These are phyloP conservation scores for Plasmodium vinckei DNA, from an alignment of 169 alveolate species.

Conservation along the genomic window DNA sequence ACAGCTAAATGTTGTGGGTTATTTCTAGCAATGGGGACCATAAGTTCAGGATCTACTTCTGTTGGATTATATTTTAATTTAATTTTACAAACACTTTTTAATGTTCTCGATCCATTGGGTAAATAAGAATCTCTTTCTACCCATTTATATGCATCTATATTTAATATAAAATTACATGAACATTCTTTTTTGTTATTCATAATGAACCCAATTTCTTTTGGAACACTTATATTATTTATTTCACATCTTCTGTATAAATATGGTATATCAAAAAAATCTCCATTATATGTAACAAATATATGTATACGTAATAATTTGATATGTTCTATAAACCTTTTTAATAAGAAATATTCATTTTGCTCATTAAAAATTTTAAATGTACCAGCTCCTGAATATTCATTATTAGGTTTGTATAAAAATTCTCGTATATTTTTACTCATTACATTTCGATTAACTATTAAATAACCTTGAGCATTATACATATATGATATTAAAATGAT, in stretches of 20 bases:
- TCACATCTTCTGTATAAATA: slow-evolving; percentile 95
- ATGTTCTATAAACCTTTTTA: slow-evolving; percentile 83
- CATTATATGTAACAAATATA: slow-evolving; percentile 97
- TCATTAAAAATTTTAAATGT: slow-evolving; percentile 82
- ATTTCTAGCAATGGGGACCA: slow-evolving; percentile 96
- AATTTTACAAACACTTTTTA: slow-evolving; percentile 97
- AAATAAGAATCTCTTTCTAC: slow-evolving; percentile 99
- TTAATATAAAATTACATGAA: slow-evolving; percentile 91
- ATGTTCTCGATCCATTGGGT: slow-evolving; percentile 94
- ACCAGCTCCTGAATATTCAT: slow-evolving; percentile 94
- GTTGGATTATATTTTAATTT: slow-evolving; percentile 99
- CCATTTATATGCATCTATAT: slow-evolving; percentile 99
- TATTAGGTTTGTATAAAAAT: slow-evolving; percentile 96
- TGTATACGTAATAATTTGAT: slow-evolving; percentile 88
- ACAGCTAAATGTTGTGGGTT: slow-evolving; percentile 97
- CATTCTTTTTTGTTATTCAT: slow-evolving; percentile 83
- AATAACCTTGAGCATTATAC: slow-evolving; percentile 97
- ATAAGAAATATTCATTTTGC: slow-evolving; percentile 77
- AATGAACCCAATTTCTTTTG: slow-evolving; percentile 89
- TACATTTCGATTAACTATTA: slow-evolving; percentile 94
- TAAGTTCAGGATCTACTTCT: slow-evolving; percentile 99
- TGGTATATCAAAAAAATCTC: slow-evolving; percentile 99
- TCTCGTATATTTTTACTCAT: slow-evolving; percentile 95
- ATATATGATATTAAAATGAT: slow-evolving; percentile 95
- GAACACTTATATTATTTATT: slow-evolving; percentile 90